phyloP scores from a whole-genome alignment of 2,329 filamentous ascomycete genomes.

The Lasiodiplodia theobromae region DNA sequence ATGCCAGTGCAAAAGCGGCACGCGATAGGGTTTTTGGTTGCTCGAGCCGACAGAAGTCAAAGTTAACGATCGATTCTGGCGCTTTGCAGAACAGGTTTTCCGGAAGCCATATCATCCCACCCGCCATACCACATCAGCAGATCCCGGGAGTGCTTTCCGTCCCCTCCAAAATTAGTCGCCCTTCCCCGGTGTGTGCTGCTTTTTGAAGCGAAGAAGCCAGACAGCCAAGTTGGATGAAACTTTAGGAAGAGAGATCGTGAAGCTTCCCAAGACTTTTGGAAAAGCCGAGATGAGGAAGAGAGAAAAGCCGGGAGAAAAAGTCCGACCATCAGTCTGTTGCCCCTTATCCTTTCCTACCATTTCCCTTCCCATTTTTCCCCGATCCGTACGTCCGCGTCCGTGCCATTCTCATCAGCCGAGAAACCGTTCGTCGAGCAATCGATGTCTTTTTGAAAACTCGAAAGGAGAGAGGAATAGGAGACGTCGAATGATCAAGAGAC shows the following conservation, averaged over 20 bases:
- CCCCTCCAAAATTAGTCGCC: background rate
- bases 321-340: constrained; percentile 20
- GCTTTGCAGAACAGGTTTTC: constrained; percentile 27
- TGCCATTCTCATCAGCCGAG: constrained; percentile 21
- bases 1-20: background rate
- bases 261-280: constrained; percentile 2
- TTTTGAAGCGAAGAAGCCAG: background rate
- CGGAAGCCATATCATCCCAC: constrained; percentile 13
- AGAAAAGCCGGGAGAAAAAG: constrained; percentile 7
- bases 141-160: constrained; percentile 3
- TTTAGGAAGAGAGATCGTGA: constrained; percentile 10
- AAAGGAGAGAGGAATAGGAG: constrained; percentile 1
- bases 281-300: constrained; percentile 17
- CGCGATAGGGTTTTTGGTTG: background rate
- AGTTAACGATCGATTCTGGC: constrained; percentile 27
- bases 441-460: constrained; percentile 3
- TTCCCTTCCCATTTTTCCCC: background rate
- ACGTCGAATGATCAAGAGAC: constrained; percentile 4
- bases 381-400: constrained; percentile 9
- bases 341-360: constrained; percentile 8
- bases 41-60: background rate
- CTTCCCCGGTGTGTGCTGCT: constrained; percentile 2
- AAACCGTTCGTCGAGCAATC: constrained; percentile 8
- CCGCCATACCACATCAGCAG: constrained; percentile 15
- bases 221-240: constrained; percentile 5